Evolutionary conservation across 208 protist species (phyloP), one percentile per base, ranked within the genome.

Genomic region (Acanthamoeba healyi): DNA sequence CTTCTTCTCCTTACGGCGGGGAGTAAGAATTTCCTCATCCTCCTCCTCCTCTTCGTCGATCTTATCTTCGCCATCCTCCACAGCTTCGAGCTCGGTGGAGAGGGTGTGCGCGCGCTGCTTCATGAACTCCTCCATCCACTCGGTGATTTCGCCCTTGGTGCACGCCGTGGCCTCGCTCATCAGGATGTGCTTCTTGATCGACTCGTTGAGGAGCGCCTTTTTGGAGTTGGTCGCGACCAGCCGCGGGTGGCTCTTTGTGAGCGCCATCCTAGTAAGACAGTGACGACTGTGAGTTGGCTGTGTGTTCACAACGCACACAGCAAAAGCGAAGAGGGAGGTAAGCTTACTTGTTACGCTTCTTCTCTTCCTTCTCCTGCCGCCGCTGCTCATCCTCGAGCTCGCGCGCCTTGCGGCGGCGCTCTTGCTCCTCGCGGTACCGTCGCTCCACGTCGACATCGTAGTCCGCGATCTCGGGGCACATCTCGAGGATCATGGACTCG

Each of bases 51-150:
- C 38, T 0, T 51, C 70, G 38, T 88, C 38, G 12, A 29, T 24
- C 38, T 36, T 58, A 14, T 10, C 34, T 3, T 12, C 65, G 1
- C 3, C 22, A 15, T 89, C 81, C 17, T 92, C 42, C 9, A 5
- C 2, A 42, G 40, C 40, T 3, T 58, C 65, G 38, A n/a, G 24
- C 15, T 15, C 40, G 40, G 74, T 4, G 38, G 42, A 84, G 74
- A 84, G 46, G 42, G 74, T 58, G 74, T 40, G 38, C 38, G 46
- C 49, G 63, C 40, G 29, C 42, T 81, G 38, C 44, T 93, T 93
- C 19, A 93, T 56, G 65, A 90, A 90, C 49, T 93, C 63, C 40
- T 72, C 61, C 58, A 81, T 93, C 88, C 58, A 93, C 63, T 72
- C 44, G 58, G n/a, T 81, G 26, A 81, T 93, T 61, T 93, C 44